Percentiles rank a stretch among this genome's conserved stretches.
These are phyloP conservation scores for Globisporangium nodosum DNA, from an alignment of 352 stramenopile species.

Conservation along the genomic window DNA sequence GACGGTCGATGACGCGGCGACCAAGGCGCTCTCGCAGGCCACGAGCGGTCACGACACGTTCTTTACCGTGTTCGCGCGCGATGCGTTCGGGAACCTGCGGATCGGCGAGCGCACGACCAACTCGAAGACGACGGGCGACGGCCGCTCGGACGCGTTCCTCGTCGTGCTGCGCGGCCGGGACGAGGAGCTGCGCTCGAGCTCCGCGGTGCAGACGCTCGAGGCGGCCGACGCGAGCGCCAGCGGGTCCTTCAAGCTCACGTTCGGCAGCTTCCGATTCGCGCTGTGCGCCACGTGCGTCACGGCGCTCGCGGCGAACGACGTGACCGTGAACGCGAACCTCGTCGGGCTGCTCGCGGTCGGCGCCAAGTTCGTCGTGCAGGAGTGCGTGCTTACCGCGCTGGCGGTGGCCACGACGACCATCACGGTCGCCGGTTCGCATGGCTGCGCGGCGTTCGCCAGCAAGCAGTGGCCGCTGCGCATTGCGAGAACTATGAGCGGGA, in stretches of 20 bases:
- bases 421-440: constrained; percentile 50
- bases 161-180: constrained; percentile 64
- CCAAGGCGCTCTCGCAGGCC: constrained; percentile 62
- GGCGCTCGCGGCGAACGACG: constrained; percentile 25
- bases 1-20: constrained; percentile 73
- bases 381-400: constrained; percentile 61
- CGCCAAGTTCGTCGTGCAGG: constrained; percentile 62
- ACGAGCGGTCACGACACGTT: constrained; percentile 81
- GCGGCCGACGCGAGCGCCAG: constrained; percentile 16
- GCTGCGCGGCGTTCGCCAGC: constrained; percentile 41
- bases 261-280: constrained; percentile 42
- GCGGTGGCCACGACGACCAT: constrained; percentile 35
- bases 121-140: constrained; percentile 69
- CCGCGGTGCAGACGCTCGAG: constrained; percentile 77
- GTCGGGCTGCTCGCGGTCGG: constrained; percentile 43
- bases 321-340: constrained; percentile 66
- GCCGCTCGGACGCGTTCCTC: constrained; percentile 90
- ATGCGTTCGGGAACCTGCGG: constrained; percentile 93
- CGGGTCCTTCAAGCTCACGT: constrained; percentile 73
- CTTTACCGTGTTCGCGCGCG: constrained; percentile 85
- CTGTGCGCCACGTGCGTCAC: constrained; percentile 61
- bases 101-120: constrained; percentile 61
- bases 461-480: constrained; percentile 40
- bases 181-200: constrained; percentile 83
- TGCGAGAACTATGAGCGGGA: constrained; percentile 13